Percentiles rank a stretch among this genome's conserved stretches.
phyloP scores from a whole-genome alignment of 2,329 filamentous ascomycete genomes.

The Scedosporium aurantiacum region DNA sequence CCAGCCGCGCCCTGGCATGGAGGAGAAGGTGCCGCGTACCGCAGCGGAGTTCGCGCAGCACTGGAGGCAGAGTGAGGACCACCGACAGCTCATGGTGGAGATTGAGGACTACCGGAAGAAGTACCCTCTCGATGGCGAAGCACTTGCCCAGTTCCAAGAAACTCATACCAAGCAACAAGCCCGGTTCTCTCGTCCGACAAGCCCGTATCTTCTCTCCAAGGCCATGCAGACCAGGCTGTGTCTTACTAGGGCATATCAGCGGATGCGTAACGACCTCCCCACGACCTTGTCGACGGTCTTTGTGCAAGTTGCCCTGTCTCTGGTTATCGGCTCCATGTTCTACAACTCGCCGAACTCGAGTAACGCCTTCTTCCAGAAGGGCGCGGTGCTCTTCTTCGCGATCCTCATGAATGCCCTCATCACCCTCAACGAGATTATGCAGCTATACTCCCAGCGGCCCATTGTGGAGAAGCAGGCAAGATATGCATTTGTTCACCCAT shows the following conservation, averaged over 20 bases:
- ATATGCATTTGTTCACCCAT: background rate
- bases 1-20: constrained; percentile 22
- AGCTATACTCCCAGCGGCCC: constrained; percentile 14
- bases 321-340: constrained; percentile 58
- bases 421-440: constrained; percentile 15
- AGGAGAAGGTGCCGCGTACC: constrained; percentile 35
- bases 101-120: constrained; percentile 5
- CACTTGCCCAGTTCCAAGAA: constrained; percentile 8
- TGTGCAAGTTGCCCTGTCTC: constrained; percentile 12
- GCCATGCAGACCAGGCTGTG: constrained; percentile 48
- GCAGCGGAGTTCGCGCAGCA: constrained; percentile 37
- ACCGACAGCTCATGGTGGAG: background rate
- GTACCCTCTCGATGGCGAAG: constrained; percentile 6
- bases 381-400: constrained; percentile 18
- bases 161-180: constrained; percentile 24
- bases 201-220: constrained; percentile 53
- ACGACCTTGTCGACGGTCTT: constrained; percentile 53
- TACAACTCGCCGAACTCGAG: constrained; percentile 45
- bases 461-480: constrained; percentile 17
- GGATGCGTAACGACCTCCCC: constrained; percentile 48
- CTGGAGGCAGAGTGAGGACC: constrained; percentile 8
- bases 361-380: constrained; percentile 40
- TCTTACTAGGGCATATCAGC: constrained; percentile 42
- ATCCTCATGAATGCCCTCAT: constrained; percentile 23
- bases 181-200: constrained; percentile 44